phyloP scores from a whole-genome alignment of 2,329 filamentous ascomycete genomes.

The Cyanodermella asteris region DNA sequence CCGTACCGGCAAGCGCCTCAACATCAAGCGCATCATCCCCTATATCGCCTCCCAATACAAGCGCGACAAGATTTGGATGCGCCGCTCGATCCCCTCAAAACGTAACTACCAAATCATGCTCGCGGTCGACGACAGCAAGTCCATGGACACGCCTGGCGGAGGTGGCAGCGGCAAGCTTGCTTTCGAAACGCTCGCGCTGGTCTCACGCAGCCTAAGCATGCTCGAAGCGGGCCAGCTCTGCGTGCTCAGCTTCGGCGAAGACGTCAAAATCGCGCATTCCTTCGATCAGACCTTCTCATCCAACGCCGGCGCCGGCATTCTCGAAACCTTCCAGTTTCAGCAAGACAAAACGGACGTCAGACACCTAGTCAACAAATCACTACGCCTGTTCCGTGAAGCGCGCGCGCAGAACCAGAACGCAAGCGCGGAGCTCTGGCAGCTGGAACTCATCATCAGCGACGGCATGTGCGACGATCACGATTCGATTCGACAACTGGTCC shows the following conservation, averaged over 20 bases:
- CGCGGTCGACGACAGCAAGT: slow-evolving; percentile 85
- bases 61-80: slow-evolving; percentile 99
- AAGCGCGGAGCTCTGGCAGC: slow-evolving; percentile 68
- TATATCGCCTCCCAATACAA: slow-evolving; percentile 98
- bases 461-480: slow-evolving; percentile 84
- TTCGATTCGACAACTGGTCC: slow-evolving; percentile 55
- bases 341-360: slow-evolving; percentile 74
- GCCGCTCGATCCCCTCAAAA: slow-evolving; percentile 74
- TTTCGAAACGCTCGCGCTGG: slow-evolving; percentile 82
- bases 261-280: slow-evolving; percentile 66
- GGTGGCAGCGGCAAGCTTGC: slow-evolving; percentile 55
- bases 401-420: slow-evolving; percentile 33
- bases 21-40: slow-evolving; percentile 98
- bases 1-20: slow-evolving; percentile 91
- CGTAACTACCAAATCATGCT: slow-evolving; percentile 93
- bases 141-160: slow-evolving; percentile 89
- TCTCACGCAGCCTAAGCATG: slow-evolving; percentile 70
- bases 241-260: slow-evolving; percentile 69
- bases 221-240: slow-evolving; percentile 88
- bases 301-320: slow-evolving; percentile 61
- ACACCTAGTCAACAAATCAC: slow-evolving; percentile 52
- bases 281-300: slow-evolving; percentile 64
- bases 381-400: slow-evolving; percentile 62
- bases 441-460: slow-evolving; percentile 82
- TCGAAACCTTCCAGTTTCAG: slow-evolving; percentile 65